phyloP scores from a whole-genome alignment of 805 yeast genomes.

The Isabelozyma rhagii region DNA sequence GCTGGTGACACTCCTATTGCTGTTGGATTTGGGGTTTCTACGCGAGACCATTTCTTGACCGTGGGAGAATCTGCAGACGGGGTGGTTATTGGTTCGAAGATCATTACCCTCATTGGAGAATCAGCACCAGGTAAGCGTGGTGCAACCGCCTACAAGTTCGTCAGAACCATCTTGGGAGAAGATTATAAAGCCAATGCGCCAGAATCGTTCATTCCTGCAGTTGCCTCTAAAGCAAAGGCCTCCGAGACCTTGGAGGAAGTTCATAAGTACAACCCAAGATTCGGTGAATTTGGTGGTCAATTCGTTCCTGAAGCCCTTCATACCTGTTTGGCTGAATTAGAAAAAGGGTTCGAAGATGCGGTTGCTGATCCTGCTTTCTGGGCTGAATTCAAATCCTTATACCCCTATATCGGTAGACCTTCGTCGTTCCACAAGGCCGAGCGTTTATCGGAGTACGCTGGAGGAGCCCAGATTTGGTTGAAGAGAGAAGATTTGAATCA shows the following conservation, averaged over 20 bases:
- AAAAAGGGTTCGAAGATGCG: constrained; percentile 81
- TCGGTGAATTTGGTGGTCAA: constrained; percentile 98
- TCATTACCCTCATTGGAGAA: constrained; percentile 67
- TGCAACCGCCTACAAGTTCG: constrained; percentile 63
- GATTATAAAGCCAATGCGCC: constrained; percentile 34
- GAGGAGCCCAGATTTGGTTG: constrained; percentile 93
- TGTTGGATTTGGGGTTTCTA: constrained; percentile 96
- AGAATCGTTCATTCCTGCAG: constrained; percentile 18
- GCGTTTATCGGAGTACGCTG: constrained; percentile 82
- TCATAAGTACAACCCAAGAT: constrained; percentile 71
- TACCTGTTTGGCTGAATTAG: constrained; percentile 86
- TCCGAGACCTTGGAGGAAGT: constrained; percentile 46
- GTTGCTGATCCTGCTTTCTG: constrained; percentile 88
- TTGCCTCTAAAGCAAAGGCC: constrained; percentile 21
- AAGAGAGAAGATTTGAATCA: constrained; percentile 95
- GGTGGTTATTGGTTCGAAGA: constrained; percentile 91
- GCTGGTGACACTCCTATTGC: constrained; percentile 77
- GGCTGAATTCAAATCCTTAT: constrained; percentile 83
- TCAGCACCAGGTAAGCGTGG: constrained; percentile 61
- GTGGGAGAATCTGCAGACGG: constrained; percentile 89
- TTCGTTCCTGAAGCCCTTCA: constrained; percentile 96
- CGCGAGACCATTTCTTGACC: constrained; percentile 80
- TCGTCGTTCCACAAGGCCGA: constrained; percentile 89
- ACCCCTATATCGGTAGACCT: constrained; percentile 95
- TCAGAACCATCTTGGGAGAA: constrained; percentile 64